Conservation (phyloP, 306 rosid species). For the Quercus parvula region DNA sequence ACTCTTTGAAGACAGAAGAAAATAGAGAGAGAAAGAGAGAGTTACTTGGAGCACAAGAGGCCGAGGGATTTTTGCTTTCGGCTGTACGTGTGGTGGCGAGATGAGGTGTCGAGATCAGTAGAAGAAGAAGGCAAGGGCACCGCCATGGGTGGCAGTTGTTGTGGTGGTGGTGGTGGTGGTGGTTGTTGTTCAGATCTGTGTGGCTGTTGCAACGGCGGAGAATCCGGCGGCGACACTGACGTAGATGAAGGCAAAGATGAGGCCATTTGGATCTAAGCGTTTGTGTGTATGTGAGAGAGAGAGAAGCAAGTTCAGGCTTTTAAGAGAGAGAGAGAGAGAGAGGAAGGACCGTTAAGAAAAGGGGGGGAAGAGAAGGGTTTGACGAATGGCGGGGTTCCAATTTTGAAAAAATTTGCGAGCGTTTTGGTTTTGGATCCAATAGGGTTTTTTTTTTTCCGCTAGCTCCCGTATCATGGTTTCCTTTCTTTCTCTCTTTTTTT, state of each 20-base stretch:
- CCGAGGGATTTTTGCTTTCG: slow-evolving; percentile 78
- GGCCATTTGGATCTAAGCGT: neutral
- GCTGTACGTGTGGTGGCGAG: slow-evolving; percentile 43
- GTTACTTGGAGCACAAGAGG: slow-evolving; percentile 89
- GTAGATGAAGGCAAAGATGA: neutral
- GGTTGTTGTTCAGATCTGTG: too few species aligned
- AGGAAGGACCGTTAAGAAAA: slow-evolving; percentile 29
- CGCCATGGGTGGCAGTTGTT: slow-evolving; percentile 13
- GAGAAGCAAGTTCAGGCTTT: neutral
- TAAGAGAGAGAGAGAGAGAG: slow-evolving; percentile 1
- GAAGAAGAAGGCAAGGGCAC: slow-evolving; percentile 35
- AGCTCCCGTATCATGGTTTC: too few species aligned
- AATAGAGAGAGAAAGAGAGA: neutral
- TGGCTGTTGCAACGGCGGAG: neutral
- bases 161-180: neutral
- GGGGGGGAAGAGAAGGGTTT: neutral
- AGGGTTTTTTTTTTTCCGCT: too few species aligned
- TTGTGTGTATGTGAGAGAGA: slow-evolving; percentile 26
- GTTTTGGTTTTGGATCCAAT: neutral
- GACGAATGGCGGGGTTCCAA: slow-evolving; percentile 39
- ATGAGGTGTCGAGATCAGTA: slow-evolving; percentile 30
- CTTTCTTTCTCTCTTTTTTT: too few species aligned
- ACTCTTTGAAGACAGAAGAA: neutral
- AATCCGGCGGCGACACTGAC: neutral
- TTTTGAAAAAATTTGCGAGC: slow-evolving; percentile 37